Percentiles rank a stretch among this genome's conserved stretches.
phyloP scores from a whole-genome alignment of 257 asterid species.

The Ophiorrhiza pumila region DNA sequence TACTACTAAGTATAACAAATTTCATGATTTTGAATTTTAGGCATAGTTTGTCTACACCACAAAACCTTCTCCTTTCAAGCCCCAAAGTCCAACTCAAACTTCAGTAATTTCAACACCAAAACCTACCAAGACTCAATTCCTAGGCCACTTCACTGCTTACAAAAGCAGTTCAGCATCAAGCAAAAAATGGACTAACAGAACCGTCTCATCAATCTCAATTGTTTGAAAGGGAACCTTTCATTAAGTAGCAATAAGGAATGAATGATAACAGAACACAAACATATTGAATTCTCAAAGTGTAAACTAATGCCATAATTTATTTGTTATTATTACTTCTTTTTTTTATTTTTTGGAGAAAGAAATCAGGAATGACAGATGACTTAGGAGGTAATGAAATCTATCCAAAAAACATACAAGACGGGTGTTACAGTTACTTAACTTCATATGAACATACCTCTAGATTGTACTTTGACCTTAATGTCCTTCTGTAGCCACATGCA shows the following conservation, averaged over 20 bases:
- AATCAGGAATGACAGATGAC: background rate
- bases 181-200: background rate
- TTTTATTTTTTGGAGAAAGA: background rate
- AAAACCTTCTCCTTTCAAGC: background rate
- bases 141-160: background rate
- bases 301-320: background rate
- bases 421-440: background rate
- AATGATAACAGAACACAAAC: background rate
- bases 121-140: background rate
- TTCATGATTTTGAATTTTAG: background rate
- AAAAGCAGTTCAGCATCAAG: background rate
- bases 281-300: background rate
- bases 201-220: background rate
- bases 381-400: background rate
- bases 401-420: background rate
- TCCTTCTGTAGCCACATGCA: constrained; percentile 80
- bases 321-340: background rate
- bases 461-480: constrained; percentile 76
- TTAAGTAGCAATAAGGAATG: background rate
- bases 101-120: background rate
- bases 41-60: background rate
- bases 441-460: constrained; percentile 50
- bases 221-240: background rate
- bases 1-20: background rate
- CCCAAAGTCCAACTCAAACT: background rate